phyloP scores from a whole-genome alignment of 306 rosid genomes.

The Sicyos baderoa region DNA sequence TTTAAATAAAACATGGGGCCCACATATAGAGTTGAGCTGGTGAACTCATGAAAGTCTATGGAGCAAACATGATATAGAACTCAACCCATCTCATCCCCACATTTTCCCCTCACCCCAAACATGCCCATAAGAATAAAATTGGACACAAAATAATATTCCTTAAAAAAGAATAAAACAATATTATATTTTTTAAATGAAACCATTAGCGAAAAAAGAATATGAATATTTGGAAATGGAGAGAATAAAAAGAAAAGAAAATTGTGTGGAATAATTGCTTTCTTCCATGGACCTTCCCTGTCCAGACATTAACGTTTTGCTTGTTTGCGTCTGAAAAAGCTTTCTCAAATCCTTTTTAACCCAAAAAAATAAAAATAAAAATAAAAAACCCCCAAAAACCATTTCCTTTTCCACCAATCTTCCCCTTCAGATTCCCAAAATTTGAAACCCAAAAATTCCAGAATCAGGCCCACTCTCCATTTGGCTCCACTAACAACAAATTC shows the following conservation, averaged over 20 bases:
- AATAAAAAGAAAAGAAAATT: background rate
- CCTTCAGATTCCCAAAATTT: constrained; percentile 16
- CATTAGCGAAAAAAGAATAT: background rate
- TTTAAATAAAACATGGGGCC: no score
- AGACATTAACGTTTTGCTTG: constrained; percentile 6
- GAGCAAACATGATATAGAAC: no score
- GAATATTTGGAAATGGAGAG: background rate
- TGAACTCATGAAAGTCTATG: no score
- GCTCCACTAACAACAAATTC: background rate
- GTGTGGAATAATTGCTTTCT: background rate
- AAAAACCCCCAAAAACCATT: background rate
- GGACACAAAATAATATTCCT: no score
- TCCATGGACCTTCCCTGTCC: background rate
- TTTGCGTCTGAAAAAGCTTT: background rate
- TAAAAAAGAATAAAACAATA: no score
- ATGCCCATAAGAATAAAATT: no score
- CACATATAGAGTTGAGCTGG: no score
- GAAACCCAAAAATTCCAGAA: background rate
- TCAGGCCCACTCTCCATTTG: constrained; percentile 7
- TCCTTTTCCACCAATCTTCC: background rate
- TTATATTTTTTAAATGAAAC: no score
- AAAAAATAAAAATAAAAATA: no score
- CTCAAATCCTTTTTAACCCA: background rate
- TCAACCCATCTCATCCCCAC: no score
- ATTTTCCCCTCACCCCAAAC: no score